A percentile compares a stretch with the other conserved stretches of the same genome.
phyloP scores from a whole-genome alignment of 1,139 yeast genomes.

The Pichia sp. region DNA sequence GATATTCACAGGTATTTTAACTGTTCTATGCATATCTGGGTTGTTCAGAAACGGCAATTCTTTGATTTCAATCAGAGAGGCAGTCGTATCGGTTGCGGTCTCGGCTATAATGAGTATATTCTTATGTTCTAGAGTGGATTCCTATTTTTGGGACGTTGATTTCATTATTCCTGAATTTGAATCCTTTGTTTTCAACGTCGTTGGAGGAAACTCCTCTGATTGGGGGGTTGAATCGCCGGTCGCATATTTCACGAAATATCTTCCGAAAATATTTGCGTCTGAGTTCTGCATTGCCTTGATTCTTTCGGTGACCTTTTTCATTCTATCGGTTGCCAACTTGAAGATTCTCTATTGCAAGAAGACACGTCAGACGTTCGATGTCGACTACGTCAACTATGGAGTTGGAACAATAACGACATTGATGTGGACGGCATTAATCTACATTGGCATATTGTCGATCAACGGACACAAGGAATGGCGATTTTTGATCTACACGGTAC shows the following conservation, averaged over 20 bases:
- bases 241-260: conserved; percentile 60
- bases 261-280: conserved; percentile 42
- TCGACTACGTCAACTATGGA: conserved; percentile 37
- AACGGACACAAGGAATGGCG: conserved; percentile 97
- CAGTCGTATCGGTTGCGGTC: conserved; percentile 34
- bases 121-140: conserved; percentile 55
- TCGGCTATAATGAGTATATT: conserved; percentile 27
- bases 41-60: conserved; percentile 11
- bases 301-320: conserved; percentile 54
- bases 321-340: conserved; percentile 26
- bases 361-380: conserved; percentile 30
- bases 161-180: conserved; percentile 63
- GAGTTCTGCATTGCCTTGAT: conserved; percentile 13
- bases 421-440: conserved; percentile 48
- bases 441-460: conserved; percentile 59
- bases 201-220: conserved; percentile 63
- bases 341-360: background rate
- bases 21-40: conserved; percentile 11
- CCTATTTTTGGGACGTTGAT: conserved; percentile 63
- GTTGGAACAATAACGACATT: conserved; percentile 37
- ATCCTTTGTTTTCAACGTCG: conserved; percentile 68
- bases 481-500: conserved; percentile 71
- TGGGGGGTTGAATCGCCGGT: conserved; percentile 85
- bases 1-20: conserved; percentile 47
- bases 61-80: conserved; percentile 39